Conservation (phyloP, 2,329 filamentous ascomycete genomes). For the Exophiala oligosperma region DNA sequence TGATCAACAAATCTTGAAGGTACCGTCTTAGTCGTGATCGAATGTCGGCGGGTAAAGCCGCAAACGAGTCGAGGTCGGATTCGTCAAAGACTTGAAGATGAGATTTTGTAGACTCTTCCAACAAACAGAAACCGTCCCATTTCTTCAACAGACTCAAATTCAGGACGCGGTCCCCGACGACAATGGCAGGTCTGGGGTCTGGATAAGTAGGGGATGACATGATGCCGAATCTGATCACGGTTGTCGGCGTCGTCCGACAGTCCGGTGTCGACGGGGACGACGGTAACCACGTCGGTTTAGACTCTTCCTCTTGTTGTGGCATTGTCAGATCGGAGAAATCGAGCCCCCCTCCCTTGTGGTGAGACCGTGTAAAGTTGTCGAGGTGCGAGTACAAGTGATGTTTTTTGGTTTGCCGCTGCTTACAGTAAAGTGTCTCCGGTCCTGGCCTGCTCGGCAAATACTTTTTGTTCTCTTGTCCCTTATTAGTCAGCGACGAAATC, state of each 20-base stretch:
- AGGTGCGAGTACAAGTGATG: not conserved
- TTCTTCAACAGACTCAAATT: not conserved
- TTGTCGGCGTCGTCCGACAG: too few species aligned
- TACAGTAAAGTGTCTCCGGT: too few species aligned
- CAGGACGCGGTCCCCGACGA: not conserved
- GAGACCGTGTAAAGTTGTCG: not conserved
- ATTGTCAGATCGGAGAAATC: too few species aligned
- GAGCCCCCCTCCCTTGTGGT: too few species aligned
- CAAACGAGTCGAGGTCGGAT: not conserved
- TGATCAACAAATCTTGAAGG: not conserved
- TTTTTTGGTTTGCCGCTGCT: too few species aligned
- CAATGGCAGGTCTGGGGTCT: not conserved
- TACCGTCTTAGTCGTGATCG: not conserved
- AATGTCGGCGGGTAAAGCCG: not conserved
- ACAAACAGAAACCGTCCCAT: not conserved
- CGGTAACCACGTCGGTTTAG: too few species aligned
- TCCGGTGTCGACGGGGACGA: too few species aligned
- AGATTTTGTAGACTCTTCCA: not conserved
- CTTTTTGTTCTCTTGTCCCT: too few species aligned
- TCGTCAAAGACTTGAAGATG: not conserved
- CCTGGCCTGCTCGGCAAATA: too few species aligned
- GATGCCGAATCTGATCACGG: not conserved
- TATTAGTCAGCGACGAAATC: too few species aligned
- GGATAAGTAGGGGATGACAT: not conserved
- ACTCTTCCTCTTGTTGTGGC: too few species aligned